Conservation (phyloP, 495 filamentous ascomycete genomes). For the Neurospora sp. region DNA sequence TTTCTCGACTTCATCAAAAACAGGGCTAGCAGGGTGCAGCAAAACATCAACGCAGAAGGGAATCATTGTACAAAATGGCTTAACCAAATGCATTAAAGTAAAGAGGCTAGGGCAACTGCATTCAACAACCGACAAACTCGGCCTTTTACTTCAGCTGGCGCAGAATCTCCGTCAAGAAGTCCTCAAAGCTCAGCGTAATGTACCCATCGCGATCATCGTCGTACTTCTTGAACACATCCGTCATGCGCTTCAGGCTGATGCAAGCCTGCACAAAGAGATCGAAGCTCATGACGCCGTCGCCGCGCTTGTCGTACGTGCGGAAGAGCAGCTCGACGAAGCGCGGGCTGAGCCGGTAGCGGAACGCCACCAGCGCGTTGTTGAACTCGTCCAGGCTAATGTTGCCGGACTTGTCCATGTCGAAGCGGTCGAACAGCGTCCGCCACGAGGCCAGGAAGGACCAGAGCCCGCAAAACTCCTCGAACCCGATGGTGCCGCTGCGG, state of each 20-base stretch:
- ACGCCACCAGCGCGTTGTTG: conserved; percentile 81
- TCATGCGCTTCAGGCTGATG: conserved; percentile 94
- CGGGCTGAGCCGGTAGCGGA: conserved; percentile 82
- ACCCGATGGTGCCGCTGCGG: conserved; percentile 77
- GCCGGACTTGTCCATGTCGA: conserved; percentile 80
- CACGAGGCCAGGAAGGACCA: conserved; percentile 94
- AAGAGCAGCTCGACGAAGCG: conserved; percentile 78
- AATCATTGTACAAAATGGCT: neutral
- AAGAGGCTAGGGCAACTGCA: neutral
- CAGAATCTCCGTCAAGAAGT: conserved; percentile 58
- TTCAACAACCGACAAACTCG: neutral
- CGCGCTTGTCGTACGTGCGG: conserved; percentile 48
- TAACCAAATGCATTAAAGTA: neutral
- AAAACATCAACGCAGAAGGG: neutral
- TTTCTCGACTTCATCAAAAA: neutral
- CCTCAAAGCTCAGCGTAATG: conserved; percentile 74
- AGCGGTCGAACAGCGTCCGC: conserved; percentile 89
- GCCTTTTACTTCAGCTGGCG: conserved; percentile 34
- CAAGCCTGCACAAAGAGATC: conserved; percentile 97
- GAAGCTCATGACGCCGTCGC: conserved; percentile 70
- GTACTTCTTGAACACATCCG: conserved; percentile 98
- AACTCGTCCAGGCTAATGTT: conserved; percentile 83
- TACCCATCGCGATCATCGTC: conserved; percentile 94
- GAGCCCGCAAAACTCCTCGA: conserved; percentile 89
- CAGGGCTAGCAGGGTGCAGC: neutral